phyloP scores from a whole-genome alignment of 768 basidiomycete genomes.

The Trametes punicea region DNA sequence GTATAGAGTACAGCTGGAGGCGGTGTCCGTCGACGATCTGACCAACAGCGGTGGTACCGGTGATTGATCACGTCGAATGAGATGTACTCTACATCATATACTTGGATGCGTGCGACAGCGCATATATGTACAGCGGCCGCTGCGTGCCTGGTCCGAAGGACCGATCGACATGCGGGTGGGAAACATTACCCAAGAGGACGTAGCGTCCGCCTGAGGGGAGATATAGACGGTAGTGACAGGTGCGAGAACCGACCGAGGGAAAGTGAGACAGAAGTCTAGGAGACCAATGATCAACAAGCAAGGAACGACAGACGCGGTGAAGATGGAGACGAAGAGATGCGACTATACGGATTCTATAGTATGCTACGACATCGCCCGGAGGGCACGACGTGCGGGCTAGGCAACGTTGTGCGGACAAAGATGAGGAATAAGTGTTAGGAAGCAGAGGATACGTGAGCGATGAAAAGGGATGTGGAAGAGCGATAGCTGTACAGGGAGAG shows the following conservation, averaged over 20 bases:
- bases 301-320: background rate
- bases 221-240: background rate
- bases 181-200: constrained; percentile 12
- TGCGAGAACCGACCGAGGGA: background rate
- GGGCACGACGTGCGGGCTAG: background rate
- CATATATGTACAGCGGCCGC: background rate
- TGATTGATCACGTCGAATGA: constrained; percentile 14
- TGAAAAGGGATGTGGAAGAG: background rate
- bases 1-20: background rate
- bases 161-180: background rate
- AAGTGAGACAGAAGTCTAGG: background rate
- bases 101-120: background rate
- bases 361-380: constrained; percentile 9
- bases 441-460: background rate
- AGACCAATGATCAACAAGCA: background rate
- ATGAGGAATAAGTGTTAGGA: constrained; percentile 11
- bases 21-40: background rate
- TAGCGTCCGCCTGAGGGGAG: constrained; percentile 1
- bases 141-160: background rate
- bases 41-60: background rate
- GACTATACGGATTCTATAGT: constrained; percentile 12
- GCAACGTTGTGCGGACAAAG: background rate
- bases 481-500: constrained; percentile 8
- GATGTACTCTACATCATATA: constrained; percentile 12
- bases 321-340: background rate